Evolutionary conservation across 192 early-diverging fungal species (phyloP), one percentile per base, ranked within the genome.

Genomic region (Backusella mclennaniae): DNA sequence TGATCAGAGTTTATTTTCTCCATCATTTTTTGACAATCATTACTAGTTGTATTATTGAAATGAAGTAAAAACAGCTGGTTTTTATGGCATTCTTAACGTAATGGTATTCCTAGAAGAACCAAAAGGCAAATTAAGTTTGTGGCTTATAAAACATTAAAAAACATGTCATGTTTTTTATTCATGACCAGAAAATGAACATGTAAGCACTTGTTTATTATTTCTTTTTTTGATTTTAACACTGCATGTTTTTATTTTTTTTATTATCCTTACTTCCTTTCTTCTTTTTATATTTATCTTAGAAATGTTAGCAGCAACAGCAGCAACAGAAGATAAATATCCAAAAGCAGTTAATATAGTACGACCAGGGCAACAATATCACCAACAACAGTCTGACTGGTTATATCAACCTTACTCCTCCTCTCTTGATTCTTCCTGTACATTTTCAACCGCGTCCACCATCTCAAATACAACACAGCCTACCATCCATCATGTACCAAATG

Each of bases 401-500:
- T 63, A 63, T 26, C 56, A 63, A 15, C 56, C 56, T 29, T 63
- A 63, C 9, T 63, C 56, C 29, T 63, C 56, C 4, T 63, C 56
- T 12, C 11, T 63, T 63, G 56, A 63, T 26, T 63, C 56, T 29
- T 63, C 56, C 12, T 63, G 56, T 63, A 63, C 56, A 63, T 63
- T 63, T 29, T 63, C 56, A 63, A 63, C 56, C 56, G 56, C 56
- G 56, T 63, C 56, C 9, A 63, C 56, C 8, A 63, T 63, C 56
- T 63, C 56, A 63, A 63, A 29, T 63, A 63, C 23, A 26, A 14
- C 56, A 63, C 56, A 63, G 26, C 23, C 70, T 23, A 31, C 19
- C 11, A 71, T 71, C 33, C 70, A 44, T 15, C 70, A 71, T 31
- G 36, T 44, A 26, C 42, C 70, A 33, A 71, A 29, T 33, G 70